These are phyloP conservation scores for Alternaria solani DNA, from an alignment of 2,329 filamentous ascomycete genomes.

Conservation along the genomic window DNA sequence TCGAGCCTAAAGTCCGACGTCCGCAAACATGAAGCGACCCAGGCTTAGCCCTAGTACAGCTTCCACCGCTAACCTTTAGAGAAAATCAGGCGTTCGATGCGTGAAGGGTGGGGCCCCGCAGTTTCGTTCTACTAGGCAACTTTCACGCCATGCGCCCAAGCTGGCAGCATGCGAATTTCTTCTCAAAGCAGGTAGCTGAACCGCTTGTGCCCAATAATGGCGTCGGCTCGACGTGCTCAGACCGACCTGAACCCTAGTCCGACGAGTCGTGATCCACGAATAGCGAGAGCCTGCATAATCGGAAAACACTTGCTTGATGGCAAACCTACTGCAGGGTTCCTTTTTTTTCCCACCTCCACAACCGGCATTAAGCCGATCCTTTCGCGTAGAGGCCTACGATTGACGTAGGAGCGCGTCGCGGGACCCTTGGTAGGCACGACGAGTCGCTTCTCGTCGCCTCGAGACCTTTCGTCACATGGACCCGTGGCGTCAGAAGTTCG, in stretches of 20 bases:
- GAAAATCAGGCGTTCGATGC: slow-evolving; percentile 22
- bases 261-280: background rate
- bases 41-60: slow-evolving; percentile 23
- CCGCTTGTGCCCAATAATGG: slow-evolving; percentile 3
- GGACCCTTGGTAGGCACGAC: background rate
- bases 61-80: slow-evolving; percentile 24
- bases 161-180: background rate
- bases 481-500: slow-evolving; percentile 4
- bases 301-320: background rate
- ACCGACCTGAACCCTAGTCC: background rate
- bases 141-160: background rate
- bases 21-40: slow-evolving; percentile 11
- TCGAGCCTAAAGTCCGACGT: slow-evolving; percentile 25
- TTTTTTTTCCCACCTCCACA: background rate
- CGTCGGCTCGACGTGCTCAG: background rate
- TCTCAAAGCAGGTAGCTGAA: background rate
- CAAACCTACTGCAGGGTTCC: background rate
- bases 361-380: background rate
- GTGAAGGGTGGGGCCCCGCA: slow-evolving; percentile 41
- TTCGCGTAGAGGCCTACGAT: background rate
- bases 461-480: slow-evolving; percentile 16
- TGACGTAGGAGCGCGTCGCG: background rate
- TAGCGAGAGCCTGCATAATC: background rate
- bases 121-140: slow-evolving; percentile 22
- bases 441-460: background rate